These are phyloP conservation scores for Durusdinium trenchii DNA, from an alignment of 73 alveolate species.

Conservation along the genomic window DNA sequence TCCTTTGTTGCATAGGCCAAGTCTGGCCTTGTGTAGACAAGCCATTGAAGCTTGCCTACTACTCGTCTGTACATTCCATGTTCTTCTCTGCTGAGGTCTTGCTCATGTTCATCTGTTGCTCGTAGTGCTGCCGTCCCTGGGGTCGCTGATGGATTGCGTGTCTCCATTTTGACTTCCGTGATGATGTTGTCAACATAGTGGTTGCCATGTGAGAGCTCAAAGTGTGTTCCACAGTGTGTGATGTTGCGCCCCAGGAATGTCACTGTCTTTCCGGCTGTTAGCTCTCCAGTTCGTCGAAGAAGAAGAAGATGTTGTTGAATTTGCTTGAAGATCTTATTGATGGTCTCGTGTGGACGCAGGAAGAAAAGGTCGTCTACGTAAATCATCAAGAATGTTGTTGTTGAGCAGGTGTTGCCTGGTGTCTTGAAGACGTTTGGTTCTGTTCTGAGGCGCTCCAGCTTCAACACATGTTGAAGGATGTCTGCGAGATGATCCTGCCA, in stretches of 20 bases:
- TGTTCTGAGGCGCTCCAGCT: background rate
- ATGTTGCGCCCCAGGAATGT: conserved; percentile 3
- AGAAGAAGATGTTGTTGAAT: background rate
- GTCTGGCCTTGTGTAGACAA: no score
- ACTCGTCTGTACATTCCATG: background rate
- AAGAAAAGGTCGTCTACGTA: conserved; percentile 26
- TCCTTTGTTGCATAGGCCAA: conserved; percentile 12
- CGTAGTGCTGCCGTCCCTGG: background rate
- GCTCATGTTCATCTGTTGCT: background rate
- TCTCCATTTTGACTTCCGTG: background rate
- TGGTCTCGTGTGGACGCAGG: background rate
- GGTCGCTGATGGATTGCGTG: background rate
- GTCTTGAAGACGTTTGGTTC: conserved; percentile 27
- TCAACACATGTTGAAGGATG: background rate
- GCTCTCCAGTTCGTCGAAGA: background rate
- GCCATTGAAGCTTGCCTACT: no score
- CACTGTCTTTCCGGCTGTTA: background rate
- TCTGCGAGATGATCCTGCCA: conserved; percentile 35
- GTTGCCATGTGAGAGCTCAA: background rate
- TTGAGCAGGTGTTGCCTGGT: no score
- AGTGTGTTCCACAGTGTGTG: background rate
- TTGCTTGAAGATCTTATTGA: no score
- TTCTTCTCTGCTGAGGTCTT: background rate
- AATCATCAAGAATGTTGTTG: background rate
- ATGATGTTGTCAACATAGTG: background rate